Evolutionary conservation across 805 yeast genomes (phyloP).

Genomic region (Phaffomyces opuntiae): DNA sequence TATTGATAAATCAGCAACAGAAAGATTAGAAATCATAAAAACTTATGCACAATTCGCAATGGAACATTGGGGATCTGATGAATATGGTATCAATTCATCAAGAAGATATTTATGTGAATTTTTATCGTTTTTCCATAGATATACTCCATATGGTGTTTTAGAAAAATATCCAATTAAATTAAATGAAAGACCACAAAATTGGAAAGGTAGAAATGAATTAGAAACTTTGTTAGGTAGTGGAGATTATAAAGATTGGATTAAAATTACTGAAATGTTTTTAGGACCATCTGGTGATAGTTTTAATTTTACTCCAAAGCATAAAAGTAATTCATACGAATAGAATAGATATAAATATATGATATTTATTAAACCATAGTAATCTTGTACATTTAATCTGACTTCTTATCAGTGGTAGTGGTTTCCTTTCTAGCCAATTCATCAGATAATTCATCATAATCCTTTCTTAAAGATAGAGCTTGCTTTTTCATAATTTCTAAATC

Average conservation of each 20-base stretch:
- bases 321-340: conserved; percentile 64
- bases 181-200: conserved; percentile 89
- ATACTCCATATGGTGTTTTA: conserved; percentile 88
- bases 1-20: conserved; percentile 84
- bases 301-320: conserved; percentile 87
- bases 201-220: conserved; percentile 88
- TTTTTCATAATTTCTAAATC: conserved; percentile 63
- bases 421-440: conserved; percentile 6
- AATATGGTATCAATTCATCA: conserved; percentile 81
- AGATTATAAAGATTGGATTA: conserved; percentile 92
- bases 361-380: not conserved
- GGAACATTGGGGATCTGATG: conserved; percentile 98
- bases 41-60: conserved; percentile 74
- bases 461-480: conserved; percentile 60
- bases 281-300: conserved; percentile 78
- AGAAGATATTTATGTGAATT: conserved; percentile 93
- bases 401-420: no score
- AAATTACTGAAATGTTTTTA: conserved; percentile 87
- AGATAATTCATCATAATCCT: conserved; percentile 48
- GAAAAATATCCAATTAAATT: conserved; percentile 83
- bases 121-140: conserved; percentile 87
- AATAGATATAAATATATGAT: not conserved
- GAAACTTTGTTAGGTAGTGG: conserved; percentile 84
- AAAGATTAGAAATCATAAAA: conserved; percentile 70
- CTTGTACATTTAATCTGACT: not conserved